Percentiles rank a stretch among this genome's conserved stretches.
Evolutionary conservation across 805 yeast species (phyloP).

Genomic region (Barnettozyma siamensis): DNA sequence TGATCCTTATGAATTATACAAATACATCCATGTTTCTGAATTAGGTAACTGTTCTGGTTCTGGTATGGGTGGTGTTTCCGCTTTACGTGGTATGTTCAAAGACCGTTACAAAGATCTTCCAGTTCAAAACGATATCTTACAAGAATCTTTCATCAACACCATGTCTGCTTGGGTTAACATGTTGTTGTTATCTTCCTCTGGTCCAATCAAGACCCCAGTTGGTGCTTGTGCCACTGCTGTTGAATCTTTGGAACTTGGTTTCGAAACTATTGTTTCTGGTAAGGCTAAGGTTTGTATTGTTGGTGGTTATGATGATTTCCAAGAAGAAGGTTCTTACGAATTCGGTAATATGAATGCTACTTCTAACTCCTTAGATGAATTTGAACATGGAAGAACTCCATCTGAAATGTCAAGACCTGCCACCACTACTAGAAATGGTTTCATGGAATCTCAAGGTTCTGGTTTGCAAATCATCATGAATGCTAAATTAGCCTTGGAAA

Average conservation of each 20-base stretch:
- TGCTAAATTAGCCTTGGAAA: constrained; percentile 86
- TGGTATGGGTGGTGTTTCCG: constrained; percentile 99
- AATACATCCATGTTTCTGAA: constrained; percentile 96
- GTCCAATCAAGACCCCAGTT: constrained; percentile 98
- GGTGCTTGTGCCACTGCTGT: constrained; percentile 99
- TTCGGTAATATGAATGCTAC: constrained; percentile 99
- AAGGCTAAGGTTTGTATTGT: constrained; percentile 95
- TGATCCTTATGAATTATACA: constrained; percentile 97
- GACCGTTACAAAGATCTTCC: constrained; percentile 91
- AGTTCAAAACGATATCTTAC: constrained; percentile 94
- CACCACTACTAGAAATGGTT: constrained; percentile 92
- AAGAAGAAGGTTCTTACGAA: constrained; percentile 97
- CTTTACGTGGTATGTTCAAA: constrained; percentile 95
- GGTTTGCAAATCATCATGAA: constrained; percentile 97
- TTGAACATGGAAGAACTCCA: constrained; percentile 95
- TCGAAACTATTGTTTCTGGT: constrained; percentile 87
- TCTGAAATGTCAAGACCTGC: constrained; percentile 98
- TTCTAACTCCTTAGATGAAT: constrained; percentile 80
- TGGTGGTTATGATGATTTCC: constrained; percentile 99
- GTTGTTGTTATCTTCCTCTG: constrained; percentile 94
- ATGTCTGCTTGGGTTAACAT: constrained; percentile 99
- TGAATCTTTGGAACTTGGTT: constrained; percentile 94
- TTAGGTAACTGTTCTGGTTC: constrained; percentile 99
- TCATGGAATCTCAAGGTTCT: constrained; percentile 99
- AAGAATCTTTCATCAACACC: constrained; percentile 97